Base-by-base conservation (phyloP, 169 alveolate genomes). In the Eimeria necatrix region DNA sequence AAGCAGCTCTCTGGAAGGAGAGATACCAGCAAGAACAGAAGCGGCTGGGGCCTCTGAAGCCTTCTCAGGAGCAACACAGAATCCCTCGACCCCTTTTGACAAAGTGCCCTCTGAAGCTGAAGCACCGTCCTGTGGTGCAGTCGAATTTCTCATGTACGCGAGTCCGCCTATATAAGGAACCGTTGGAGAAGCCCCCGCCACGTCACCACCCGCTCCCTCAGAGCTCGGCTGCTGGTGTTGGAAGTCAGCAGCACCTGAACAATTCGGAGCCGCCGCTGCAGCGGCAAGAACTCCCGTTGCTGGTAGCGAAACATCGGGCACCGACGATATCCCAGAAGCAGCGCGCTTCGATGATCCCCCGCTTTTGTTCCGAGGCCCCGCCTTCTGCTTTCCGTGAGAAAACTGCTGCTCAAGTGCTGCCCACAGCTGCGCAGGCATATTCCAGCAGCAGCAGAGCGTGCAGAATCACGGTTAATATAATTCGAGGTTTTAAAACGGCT, bases 341-440 rank as follows among this genome's bases (percentile, higher is more conserved):
- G 94, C 56, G 4, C 85, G 73, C 71, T 48, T 68, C 20, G 84
- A 61, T 26, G 93, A 51, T 24, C 83, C 93, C 60, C 61, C 92
- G 18, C 80, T 26, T 7, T 85, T 85, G 56, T 41, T 59, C 18
- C 92, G 92, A 59, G 64, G 52, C 49, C 81, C 92, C 20, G 80
- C 48, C 81, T 85, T 85, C 81, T 85, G 92, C 49, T 85, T 85
- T 20, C 92, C 92, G 14, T 60, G 92, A 2, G 73, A 85, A 60
- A 85, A 85, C 61, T 85, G 92, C 61, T 56, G 92, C 73, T 85
- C 92, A 10, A 85, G 80, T n/a, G 70, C 80, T 22, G 94, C 70
- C 94, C 83, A 87, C 41, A 70, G 86, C 94, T 68, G 85, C 16
- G 18, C 41, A 61, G 48, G 71, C 26, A 53, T 20, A 22, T 16